Evolutionary conservation across 345 rosid species (phyloP), one percentile per base, ranked within the genome.

Genomic region (Citropsis articulata): DNA sequence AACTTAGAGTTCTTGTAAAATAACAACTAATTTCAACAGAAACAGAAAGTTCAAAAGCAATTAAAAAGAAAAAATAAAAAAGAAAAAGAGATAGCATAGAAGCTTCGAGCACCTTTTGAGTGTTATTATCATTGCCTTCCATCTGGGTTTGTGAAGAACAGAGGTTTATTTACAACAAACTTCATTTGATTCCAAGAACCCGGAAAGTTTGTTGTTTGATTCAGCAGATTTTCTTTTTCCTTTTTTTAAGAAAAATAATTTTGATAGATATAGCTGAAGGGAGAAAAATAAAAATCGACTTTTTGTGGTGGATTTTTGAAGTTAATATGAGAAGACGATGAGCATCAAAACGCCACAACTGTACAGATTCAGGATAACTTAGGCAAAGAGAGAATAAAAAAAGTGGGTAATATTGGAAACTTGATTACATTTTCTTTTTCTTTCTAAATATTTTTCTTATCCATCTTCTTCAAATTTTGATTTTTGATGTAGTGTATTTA

Each of bases 61-160:
- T 40, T 9, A 40, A 40, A 40, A 4, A 2, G 12, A 42, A n/a
- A 45, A 28, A 9, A 5, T 24, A n/a, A 45, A 28, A 9, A 5
- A 24, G 27, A 24, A 25, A 48, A 4, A 48, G 24, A 19, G 67
- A 1, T 19, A 35, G 69, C 24, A 66, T 66, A 22, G 63, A 56
- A 13, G 27, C 3, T 27, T 33, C 25, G 71, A 45, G 53, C 75
- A 87, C 92, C 88, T 89, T 87, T 5, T 79, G 83, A 22, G 75
- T 42, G 76, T 81, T 75, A 61, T 79, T 76, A 66, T 75, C 80
- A 77, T 85, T 59, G 82, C 79, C 83, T 85, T 89, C 92, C 92
- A 89, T 87, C 59, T n/a, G 83, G 71, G 68, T 70, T 59, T 75
- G 84, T 12, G 67, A 36, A 57, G 68, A 61, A 63, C 64, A 16